Base-by-base conservation (phyloP, 1,284 basidiomycete genomes). In the Cutaneotrichosporon dermatis region DNA sequence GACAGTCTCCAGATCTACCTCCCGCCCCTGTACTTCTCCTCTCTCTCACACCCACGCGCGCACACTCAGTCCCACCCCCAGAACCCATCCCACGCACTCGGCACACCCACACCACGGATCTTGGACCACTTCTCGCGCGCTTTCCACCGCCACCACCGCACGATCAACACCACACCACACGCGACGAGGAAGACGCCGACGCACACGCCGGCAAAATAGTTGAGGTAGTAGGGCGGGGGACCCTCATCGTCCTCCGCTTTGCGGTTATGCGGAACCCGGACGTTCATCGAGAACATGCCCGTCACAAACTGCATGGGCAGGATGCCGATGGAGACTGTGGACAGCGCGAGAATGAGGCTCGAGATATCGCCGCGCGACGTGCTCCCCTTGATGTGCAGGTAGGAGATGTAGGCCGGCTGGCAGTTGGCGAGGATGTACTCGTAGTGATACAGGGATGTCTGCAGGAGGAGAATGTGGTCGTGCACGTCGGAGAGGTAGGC, bases 401-500 rank as follows among this genome's bases (percentile, higher is more conserved):
- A 86, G 6, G 87, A 84, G 11, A 95, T 80, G 75, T 95, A 96
- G 1, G 86, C 86, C 1, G 89, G 89, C 71, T 96, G 92, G 35
- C 89, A 89, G 68, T 95, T 88, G 59, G 87, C 87, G 33, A 98
- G 81, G 76, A 92, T 87, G 42, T 87, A 88, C 72, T 97, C 93
- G 77, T 90, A 91, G 74, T 95, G 88, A n/a, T 82, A 83, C 52
- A 98, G 82, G 3, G 90, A 86, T 67, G 89, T 87, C 68, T 94
- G 88, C 64, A 97, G 81, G 2, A 90, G 87, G 36, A 94, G 77
- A 64, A 97, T 92, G 76, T 98, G 94, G 78, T 98, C 92, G 81
- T 94, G 89, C 4, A 98, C 84, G 75, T 98, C 94, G 49, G 90
- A 91, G 79, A 96, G 85, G 74, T 97, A 93, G 13, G 93, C 89